Base-by-base conservation (phyloP, 371 early-diverging fungal genomes). In the Neoconidiobolus thromboides region DNA sequence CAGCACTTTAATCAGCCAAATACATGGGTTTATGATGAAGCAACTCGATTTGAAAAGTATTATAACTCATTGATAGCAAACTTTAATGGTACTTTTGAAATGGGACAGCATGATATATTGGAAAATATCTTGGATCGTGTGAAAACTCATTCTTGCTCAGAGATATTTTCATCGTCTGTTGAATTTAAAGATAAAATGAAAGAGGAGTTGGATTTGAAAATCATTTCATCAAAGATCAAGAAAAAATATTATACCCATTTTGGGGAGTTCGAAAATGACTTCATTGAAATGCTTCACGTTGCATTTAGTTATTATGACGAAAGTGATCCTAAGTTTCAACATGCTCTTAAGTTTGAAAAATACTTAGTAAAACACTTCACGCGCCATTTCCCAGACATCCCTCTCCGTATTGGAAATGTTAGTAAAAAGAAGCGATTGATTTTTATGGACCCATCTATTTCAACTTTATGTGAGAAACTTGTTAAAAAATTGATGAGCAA, bases 1-100 rank as follows among this genome's bases (percentile, higher is more conserved):
- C 89, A 83, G 62, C 70, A 70, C 0, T 99, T 93, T 72, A 99
- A 99, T 64, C 85, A 86, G 3, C 78, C 83, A 1, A 87, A 81
- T 0, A 77, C 88, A 12, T 91, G 89, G 1, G 91, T 99, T 0
- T 85, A 94, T 69, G 72, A 79, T 36, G 83, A 86, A 73, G 94
- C 89, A 0, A 72, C 76, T 52, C 71, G 78, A 38, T 66, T 93
- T 55, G 92, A 94, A 66, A 72, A 71, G n/a, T 44, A 57, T 15
- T 57, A 57, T 44, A 41, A 43, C 2, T 41, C 36, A 9, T 3
- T 5, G n/a, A 7, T 39, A 6, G 40, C 40, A 3, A n/a, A n/a
- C 3, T 43, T 40, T n/a, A 43, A 46, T 44, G n/a, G 43, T 37
- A 14, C 14, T 3, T 44, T 43, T 14, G 5, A 14, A 12, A 42